These are phyloP conservation scores for Debaryomycetaceae sp. DNA, from an alignment of 1,139 yeast species.

Conservation along the genomic window DNA sequence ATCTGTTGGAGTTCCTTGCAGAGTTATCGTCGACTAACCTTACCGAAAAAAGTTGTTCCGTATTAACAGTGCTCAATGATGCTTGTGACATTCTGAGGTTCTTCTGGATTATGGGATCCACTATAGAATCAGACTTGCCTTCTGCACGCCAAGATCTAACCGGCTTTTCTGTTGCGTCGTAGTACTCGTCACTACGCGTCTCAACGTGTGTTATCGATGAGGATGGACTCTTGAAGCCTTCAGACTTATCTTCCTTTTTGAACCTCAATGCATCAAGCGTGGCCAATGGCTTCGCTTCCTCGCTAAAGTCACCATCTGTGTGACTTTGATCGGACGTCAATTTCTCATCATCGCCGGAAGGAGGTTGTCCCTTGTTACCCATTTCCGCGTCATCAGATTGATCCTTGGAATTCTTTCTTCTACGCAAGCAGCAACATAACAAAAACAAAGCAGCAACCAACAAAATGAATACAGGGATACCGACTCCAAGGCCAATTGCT, in stretches of 20 bases:
- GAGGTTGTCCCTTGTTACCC: constrained; percentile 24
- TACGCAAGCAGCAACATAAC: constrained; percentile 56
- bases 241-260: constrained; percentile 35
- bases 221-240: constrained; percentile 21
- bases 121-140: constrained; percentile 24
- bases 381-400: constrained; percentile 32
- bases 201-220: constrained; percentile 42
- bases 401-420: constrained; percentile 29
- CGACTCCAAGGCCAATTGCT: constrained; percentile 89
- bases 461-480: constrained; percentile 59
- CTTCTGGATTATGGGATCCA: constrained; percentile 11
- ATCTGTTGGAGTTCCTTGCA: constrained; percentile 36
- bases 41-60: constrained; percentile 79
- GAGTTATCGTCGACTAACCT: constrained; percentile 64
- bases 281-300: constrained; percentile 41
- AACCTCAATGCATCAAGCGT: constrained; percentile 52
- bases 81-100: constrained; percentile 50
- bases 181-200: constrained; percentile 23
- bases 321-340: constrained; percentile 21
- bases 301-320: constrained; percentile 9
- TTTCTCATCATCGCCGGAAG: constrained; percentile 36
- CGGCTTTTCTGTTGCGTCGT: constrained; percentile 39
- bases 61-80: constrained; percentile 81
- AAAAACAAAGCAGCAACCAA: constrained; percentile 48
- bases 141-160: constrained; percentile 76